Evolutionary conservation across 176 grass and related monocot genomes (phyloP).

Genomic region (Hordeum marinum): DNA sequence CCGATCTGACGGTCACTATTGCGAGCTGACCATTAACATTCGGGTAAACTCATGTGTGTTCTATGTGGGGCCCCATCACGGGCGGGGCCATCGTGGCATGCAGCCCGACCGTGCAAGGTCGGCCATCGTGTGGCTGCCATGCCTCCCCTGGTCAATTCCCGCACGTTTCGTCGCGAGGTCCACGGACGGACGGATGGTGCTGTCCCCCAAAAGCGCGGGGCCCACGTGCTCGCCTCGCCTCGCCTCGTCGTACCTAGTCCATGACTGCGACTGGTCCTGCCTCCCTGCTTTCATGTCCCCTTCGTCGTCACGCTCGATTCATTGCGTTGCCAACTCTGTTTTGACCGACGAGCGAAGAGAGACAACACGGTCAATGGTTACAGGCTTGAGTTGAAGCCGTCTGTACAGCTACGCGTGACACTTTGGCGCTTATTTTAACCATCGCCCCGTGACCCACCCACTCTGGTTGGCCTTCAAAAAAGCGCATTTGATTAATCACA

Average conservation of each 20-base stretch:
- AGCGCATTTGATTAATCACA: neutral
- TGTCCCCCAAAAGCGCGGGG: neutral
- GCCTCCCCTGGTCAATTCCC: neutral
- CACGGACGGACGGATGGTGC: neutral
- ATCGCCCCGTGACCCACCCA: too few relatives aligned
- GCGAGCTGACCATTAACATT: too few relatives aligned
- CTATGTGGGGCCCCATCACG: too few relatives aligned
- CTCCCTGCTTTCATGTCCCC: neutral
- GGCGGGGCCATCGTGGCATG: too few relatives aligned
- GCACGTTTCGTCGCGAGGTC: neutral
- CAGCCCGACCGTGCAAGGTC: too few relatives aligned
- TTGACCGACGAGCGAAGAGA: neutral
- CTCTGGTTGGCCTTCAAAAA: neutral
- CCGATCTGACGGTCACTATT: too few relatives aligned
- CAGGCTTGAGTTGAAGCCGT: neutral
- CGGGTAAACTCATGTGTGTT: too few relatives aligned
- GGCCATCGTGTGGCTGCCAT: neutral
- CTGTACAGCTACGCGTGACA: too few relatives aligned
- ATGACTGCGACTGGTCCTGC: neutral
- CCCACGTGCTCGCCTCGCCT: neutral
- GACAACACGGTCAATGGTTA: neutral
- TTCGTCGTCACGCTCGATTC: too few relatives aligned
- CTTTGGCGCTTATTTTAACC: too few relatives aligned
- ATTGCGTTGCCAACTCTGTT: slow-evolving; percentile 4
- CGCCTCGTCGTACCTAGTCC: neutral